Conservation (phyloP, 495 filamentous ascomycete species). For the Aspergillus hancockii region DNA sequence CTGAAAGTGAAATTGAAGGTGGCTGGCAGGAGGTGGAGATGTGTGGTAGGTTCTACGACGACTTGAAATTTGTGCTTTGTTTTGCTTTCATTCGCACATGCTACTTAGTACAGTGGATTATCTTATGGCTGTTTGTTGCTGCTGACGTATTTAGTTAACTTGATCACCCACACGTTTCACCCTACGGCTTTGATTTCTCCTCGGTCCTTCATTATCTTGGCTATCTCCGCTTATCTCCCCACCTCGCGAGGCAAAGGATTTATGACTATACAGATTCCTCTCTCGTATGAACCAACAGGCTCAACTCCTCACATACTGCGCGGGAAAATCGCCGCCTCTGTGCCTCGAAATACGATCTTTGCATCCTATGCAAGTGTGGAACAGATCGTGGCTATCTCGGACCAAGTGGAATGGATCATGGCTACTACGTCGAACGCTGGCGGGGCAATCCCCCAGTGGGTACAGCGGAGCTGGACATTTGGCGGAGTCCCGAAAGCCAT, state of each 20-base stretch:
- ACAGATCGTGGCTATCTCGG: conserved; percentile 39
- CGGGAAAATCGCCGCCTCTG: conserved; percentile 28
- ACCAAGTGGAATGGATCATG: conserved; percentile 65
- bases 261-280: conserved; percentile 56
- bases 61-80: no score
- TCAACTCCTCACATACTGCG: conserved; percentile 32
- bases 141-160: conserved; percentile 30
- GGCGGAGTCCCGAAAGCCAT: conserved; percentile 64
- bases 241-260: conserved; percentile 36
- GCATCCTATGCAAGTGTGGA: conserved; percentile 65
- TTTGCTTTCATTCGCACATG: no score
- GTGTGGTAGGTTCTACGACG: conserved; percentile 34
- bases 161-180: conserved; percentile 46
- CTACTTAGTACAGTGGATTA: no score
- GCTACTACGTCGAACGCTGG: conserved; percentile 69
- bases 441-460: conserved; percentile 64
- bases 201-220: conserved; percentile 39
- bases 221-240: conserved; percentile 32
- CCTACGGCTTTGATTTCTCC: conserved; percentile 36
- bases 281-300: conserved; percentile 36
- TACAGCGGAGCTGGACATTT: conserved; percentile 58
- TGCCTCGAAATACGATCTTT: conserved; percentile 47
- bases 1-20: conserved; percentile 37
- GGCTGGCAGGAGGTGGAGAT: conserved; percentile 54
- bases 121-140: conserved; percentile 42